phyloP scores from a whole-genome alignment of 2,329 filamentous ascomycete genomes.

The Venturia effusa region DNA sequence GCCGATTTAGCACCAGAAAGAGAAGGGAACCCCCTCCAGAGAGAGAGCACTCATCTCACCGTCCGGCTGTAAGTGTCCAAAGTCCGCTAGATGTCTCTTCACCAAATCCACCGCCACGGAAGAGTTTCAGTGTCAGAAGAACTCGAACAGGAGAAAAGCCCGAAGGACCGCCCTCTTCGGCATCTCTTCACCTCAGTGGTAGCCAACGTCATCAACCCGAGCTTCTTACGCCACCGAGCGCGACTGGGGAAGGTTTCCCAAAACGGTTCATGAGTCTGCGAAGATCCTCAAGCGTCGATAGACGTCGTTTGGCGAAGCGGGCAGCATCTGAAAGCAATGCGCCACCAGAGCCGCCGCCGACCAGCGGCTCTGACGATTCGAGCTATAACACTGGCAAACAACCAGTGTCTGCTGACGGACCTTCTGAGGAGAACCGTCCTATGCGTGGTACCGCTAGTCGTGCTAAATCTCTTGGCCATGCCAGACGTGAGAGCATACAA shows the following conservation, averaged over 20 bases:
- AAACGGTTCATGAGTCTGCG: conserved; percentile 54
- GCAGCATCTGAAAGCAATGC: conserved; percentile 42
- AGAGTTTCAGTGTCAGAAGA: conserved; percentile 78
- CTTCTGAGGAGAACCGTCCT: conserved; percentile 22
- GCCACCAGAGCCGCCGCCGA: conserved; percentile 54
- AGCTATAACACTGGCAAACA: conserved; percentile 16
- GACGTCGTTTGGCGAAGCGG: conserved; percentile 42
- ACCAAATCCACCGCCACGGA: conserved; percentile 47
- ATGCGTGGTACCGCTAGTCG: conserved; percentile 41
- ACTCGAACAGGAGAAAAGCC: conserved; percentile 32
- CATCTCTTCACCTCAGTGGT: conserved; percentile 45
- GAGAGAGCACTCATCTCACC: conserved; percentile 43
- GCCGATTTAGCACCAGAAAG: conserved; percentile 80
- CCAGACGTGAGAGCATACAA: conserved; percentile 84
- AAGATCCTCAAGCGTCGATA: conserved; percentile 69
- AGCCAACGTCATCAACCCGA: conserved; percentile 66
- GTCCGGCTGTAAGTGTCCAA: conserved; percentile 72
- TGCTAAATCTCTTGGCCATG: conserved; percentile 81
- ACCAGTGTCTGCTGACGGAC: background rate
- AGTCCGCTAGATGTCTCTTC: conserved; percentile 50
- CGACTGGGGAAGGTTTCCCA: conserved; percentile 44
- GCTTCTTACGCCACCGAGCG: conserved; percentile 61
- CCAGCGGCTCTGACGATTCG: conserved; percentile 65
- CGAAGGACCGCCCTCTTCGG: conserved; percentile 37
- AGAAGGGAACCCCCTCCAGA: conserved; percentile 39